Evolutionary conservation across 305 asterid genomes (phyloP).

Genomic region (Petunia hybrid): DNA sequence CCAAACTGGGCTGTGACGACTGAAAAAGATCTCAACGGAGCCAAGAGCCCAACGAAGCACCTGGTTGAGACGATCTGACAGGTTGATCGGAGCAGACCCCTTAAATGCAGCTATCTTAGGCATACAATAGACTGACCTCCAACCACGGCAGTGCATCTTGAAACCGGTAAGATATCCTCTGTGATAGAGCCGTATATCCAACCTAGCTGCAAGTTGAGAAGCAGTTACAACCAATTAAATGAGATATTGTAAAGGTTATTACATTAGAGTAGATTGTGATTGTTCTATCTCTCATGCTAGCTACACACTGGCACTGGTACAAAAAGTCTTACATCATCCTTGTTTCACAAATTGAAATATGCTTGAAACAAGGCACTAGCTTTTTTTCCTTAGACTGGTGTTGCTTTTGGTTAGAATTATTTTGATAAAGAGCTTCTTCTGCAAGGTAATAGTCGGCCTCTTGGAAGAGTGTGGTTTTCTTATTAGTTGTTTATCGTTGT

Average conservation of each 20-base stretch:
- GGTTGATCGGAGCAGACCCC: constrained; percentile 95
- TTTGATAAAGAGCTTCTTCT: neutral
- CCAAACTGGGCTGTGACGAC: constrained; percentile 86
- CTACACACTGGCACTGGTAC: neutral
- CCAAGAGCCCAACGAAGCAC: constrained; percentile 97
- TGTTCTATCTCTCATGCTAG: constrained; percentile 20
- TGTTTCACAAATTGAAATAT: constrained; percentile 21
- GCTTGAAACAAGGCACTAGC: neutral
- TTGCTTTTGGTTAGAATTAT: neutral
- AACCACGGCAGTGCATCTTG: constrained; percentile 98
- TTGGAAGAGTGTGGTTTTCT: neutral
- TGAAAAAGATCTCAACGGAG: constrained; percentile 94
- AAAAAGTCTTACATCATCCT: constrained; percentile 1
- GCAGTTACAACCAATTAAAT: constrained; percentile 30
- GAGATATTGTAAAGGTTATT: constrained; percentile 10
- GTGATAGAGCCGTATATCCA: constrained; percentile 98
- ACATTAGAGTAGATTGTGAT: constrained; percentile 7
- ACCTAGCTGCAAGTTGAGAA: constrained; percentile 71
- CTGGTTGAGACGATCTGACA: constrained; percentile 97
- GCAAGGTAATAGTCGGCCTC: neutral
- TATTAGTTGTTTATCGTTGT: constrained; percentile 21
- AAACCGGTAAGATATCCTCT: constrained; percentile 96
- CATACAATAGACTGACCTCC: constrained; percentile 97
- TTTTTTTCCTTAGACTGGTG: constrained; percentile 5
- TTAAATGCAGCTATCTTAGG: constrained; percentile 86